Percentiles rank a stretch among this genome's conserved stretches.
Conservation (phyloP, 1,139 yeast species). For the Pichia sp. region DNA sequence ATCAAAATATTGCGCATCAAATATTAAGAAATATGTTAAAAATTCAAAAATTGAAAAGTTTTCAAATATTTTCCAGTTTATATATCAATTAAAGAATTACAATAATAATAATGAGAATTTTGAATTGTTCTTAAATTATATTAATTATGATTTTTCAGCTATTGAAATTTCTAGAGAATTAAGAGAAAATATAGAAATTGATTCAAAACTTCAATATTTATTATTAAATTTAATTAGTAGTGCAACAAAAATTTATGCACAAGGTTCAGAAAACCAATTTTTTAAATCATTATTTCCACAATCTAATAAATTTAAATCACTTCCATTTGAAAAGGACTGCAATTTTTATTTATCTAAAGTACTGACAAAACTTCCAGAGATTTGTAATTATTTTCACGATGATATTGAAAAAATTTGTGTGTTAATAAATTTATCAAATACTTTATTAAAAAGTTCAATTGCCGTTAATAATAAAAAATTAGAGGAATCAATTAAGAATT, state of each 20-base stretch:
- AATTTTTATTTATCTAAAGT: constrained; percentile 11
- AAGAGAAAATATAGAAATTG: constrained; percentile 23
- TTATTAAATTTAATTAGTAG: constrained; percentile 31
- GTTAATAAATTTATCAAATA: constrained; percentile 3
- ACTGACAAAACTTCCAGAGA: constrained; percentile 6
- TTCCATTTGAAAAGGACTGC: constrained; percentile 2
- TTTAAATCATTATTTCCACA: constrained; percentile 16
- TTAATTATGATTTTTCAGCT: constrained; percentile 40
- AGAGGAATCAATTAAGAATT: constrained; percentile 3
- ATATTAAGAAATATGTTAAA: constrained; percentile 11
- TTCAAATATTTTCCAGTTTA: constrained; percentile 22
- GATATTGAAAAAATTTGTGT: constrained; percentile 14
- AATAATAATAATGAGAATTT: constrained; percentile 25
- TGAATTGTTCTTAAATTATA: constrained; percentile 36
- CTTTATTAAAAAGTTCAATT: neutral
- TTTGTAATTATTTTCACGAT: constrained; percentile 13
- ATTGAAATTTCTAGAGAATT: constrained; percentile 21
- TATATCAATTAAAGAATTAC: constrained; percentile 28
- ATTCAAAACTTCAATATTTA: constrained; percentile 17
- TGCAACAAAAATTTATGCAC: constrained; percentile 21
- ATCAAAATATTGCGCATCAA: constrained; percentile 15
- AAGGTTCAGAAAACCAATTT: constrained; percentile 17
- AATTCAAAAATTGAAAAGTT: constrained; percentile 19
- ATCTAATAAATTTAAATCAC: neutral
- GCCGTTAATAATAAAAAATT: constrained; percentile 1